Evolutionary conservation across 2,329 filamentous ascomycete genomes (phyloP), one percentile per base, ranked within the genome.

Genomic region (Didymellaceae sp.): DNA sequence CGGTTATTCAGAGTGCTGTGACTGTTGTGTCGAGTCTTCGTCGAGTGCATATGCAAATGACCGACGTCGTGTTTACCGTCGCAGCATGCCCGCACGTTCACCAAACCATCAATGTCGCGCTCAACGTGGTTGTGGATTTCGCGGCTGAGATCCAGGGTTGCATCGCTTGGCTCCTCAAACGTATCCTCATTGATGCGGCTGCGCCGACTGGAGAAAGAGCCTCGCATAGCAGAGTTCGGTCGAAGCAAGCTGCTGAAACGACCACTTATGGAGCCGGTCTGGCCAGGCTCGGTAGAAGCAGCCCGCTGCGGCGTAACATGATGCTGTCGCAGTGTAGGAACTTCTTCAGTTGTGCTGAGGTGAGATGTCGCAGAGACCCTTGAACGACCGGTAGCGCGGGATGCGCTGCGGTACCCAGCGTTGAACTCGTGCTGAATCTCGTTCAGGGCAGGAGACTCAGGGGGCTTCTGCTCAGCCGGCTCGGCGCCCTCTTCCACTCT

Each of bases 41-140:
- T 51, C 2, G 67, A 62, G 40, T 68, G 64, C 35, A 58, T 52
- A 35, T 72, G 68, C 25, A 81, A 66, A 18, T 77, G 75, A 21
- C 74, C 78, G 28, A 82, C 79, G 55, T 81, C 78, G 56, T 82
- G 79, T 70, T 78, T 78, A 93, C 92, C 94, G 82, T 97, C 94
- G 75, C 94, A 99, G 77, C 94, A 99, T 52, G 93, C 92, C 69
- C 94, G 83, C 58, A 99, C 94, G 72, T 99, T 97, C 80, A 97
- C 93, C 65, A 97, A 80, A 55, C 87, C 82, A 68, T 92, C 89
- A 20, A 87, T 80, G 60, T 92, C 89, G 45, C 85, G 80, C 65
- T 93, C 88, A 68, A 91, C 87, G 39, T 75, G 81, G 74, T 93
- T 89, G 63, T 93, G 90, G 57, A 92, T 86, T 57, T 87, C 82